Percentiles rank a stretch among this genome's conserved stretches.
These are phyloP conservation scores for Pichia pseudocactophila DNA, from an alignment of 805 yeast species.

Conservation along the genomic window DNA sequence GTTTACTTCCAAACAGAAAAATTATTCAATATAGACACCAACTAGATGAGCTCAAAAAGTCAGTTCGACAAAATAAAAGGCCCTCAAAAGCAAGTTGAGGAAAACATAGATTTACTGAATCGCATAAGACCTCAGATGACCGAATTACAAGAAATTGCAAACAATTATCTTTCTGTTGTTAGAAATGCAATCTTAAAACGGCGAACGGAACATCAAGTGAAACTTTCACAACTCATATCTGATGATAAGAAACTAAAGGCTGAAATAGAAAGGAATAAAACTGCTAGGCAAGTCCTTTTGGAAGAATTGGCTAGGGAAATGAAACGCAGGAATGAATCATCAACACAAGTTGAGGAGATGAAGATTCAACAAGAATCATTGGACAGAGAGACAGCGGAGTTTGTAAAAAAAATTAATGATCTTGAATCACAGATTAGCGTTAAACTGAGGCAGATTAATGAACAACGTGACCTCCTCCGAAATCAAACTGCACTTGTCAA, in stretches of 20 bases:
- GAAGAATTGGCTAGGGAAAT: slow-evolving; percentile 16
- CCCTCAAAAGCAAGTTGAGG: slow-evolving; percentile 5
- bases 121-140: slow-evolving; percentile 18
- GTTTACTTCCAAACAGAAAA: too few relatives aligned
- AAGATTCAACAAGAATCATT: slow-evolving; percentile 29
- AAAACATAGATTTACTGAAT: slow-evolving; percentile 18
- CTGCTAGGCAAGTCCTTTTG: slow-evolving; percentile 17
- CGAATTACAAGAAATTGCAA: slow-evolving; percentile 14
- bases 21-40: too few relatives aligned
- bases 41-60: too few relatives aligned
- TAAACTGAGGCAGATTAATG: slow-evolving; percentile 19
- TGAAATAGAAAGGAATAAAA: slow-evolving; percentile 15
- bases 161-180: slow-evolving; percentile 14
- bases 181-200: slow-evolving; percentile 13
- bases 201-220: slow-evolving; percentile 18
- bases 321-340: slow-evolving; percentile 25
- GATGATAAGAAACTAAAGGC: slow-evolving; percentile 15
- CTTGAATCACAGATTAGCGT: slow-evolving; percentile 20
- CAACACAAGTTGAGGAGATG: slow-evolving; percentile 33
- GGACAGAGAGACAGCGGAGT: slow-evolving; percentile 20
- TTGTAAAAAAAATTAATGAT: slow-evolving; percentile 23
- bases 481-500: slow-evolving; percentile 32
- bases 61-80: too few relatives aligned
- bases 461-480: slow-evolving; percentile 25
- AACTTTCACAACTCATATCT: slow-evolving; percentile 15